Evolutionary conservation across 495 filamentous ascomycete species (phyloP), one percentile per base, ranked within the genome.

Genomic region (Neurospora sp.): DNA sequence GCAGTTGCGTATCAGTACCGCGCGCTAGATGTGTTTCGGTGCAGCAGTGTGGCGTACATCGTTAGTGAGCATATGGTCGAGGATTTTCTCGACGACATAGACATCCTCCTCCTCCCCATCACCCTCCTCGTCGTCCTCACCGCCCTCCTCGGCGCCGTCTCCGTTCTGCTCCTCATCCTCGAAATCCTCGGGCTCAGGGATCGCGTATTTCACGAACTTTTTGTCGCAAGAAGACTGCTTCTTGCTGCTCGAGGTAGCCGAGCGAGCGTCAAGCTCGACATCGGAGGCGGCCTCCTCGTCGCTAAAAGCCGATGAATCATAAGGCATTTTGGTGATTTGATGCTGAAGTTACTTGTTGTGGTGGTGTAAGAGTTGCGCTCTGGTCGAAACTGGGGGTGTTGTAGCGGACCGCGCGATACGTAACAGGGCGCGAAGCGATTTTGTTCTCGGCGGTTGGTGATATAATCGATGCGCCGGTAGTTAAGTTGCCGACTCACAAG

Each of bases 71-170:
- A 84, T 79, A 70, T 90, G 88, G 48, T 78, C 80, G 69, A 83
- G 75, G 70, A 90, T 90, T 71, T 82, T 82, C 76, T 90, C 88
- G 39, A 90, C 88, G 22, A 89, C 84, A 71, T 80, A 90, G 12
- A 79, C 77, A 5, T 77, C 84, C 8, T 81, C 82, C 10, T 79
- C 80, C 2, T 81, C 81, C 7, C 80, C 82, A 0, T 80, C 81
- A 8, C 77, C 80, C 82, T 81, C 71, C 79, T 84, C 74, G 81
- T 83, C 75, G 79, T 78, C 79, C 1, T 80, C 76, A 31, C 68
- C 77, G n/a, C 69, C 78, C 22, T 80, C 79, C 61, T 76, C 79
- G 53, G 80, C 79, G 38, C 77, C 70, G 3, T 73, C 59, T 0
- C 31, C 71, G 9, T 70, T 72, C 71, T 73, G 70, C 70, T 75